Conservation (phyloP, 2,329 filamentous ascomycete species). For the Penicillium sp. region DNA sequence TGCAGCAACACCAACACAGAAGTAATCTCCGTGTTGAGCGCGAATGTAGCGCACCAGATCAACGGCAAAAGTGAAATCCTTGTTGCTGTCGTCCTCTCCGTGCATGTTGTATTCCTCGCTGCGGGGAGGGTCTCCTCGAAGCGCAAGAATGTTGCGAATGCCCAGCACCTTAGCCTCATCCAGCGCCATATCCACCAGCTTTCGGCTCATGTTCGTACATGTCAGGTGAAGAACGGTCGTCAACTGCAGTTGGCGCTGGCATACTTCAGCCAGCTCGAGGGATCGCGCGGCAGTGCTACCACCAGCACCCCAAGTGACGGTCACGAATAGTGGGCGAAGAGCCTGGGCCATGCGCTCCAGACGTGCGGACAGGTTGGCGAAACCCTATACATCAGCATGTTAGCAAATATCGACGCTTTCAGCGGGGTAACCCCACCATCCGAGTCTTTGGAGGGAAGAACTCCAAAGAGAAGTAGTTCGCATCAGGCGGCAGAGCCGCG, state of each 20-base stretch:
- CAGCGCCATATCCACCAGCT: constrained; percentile 81
- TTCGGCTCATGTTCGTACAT: constrained; percentile 94
- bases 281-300: constrained; percentile 90
- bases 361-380: constrained; percentile 88
- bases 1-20: constrained; percentile 90
- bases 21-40: constrained; percentile 85
- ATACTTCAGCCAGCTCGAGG: constrained; percentile 91
- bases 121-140: constrained; percentile 87
- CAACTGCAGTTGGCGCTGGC: constrained; percentile 85
- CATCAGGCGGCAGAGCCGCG: constrained; percentile 78
- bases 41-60: constrained; percentile 90
- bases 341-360: constrained; percentile 93
- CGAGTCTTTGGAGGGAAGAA: constrained; percentile 98
- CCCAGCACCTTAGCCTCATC: constrained; percentile 89
- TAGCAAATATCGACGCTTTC: constrained; percentile 22
- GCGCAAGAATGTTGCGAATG: constrained; percentile 88
- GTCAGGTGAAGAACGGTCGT: constrained; percentile 96
- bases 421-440: constrained; percentile 60
- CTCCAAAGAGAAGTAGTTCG: constrained; percentile 91
- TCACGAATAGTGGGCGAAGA: constrained; percentile 89
- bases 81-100: constrained; percentile 62
- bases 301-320: constrained; percentile 96
- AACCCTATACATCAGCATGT: constrained; percentile 58
- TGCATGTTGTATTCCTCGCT: constrained; percentile 81
- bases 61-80: constrained; percentile 83